Evolutionary conservation across 2,329 filamentous ascomycete species (phyloP).

Genomic region (Colletotrichum lupini): DNA sequence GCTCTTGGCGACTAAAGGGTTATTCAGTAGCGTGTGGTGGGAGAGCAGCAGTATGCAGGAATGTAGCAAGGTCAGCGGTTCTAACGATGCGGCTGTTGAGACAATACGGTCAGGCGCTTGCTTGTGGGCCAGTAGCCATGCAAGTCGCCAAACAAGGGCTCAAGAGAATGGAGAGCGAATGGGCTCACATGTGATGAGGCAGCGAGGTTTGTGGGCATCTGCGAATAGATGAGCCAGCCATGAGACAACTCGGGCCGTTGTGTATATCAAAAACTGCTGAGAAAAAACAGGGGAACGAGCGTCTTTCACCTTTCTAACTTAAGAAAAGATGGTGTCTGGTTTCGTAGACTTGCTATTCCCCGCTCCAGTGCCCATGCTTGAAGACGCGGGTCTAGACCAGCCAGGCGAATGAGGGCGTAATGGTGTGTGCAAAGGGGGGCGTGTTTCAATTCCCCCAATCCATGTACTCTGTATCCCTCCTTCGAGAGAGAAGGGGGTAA

Average conservation of each 20-base stretch:
- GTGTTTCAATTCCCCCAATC: not conserved
- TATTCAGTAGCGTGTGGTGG: not conserved
- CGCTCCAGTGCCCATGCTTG: not conserved
- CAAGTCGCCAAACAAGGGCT: conserved; percentile 1
- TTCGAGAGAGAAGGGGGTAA: too few species aligned
- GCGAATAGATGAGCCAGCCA: conserved; percentile 16
- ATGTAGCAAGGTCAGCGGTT: not conserved
- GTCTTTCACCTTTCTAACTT: not conserved
- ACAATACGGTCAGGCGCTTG: not conserved
- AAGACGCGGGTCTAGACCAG: not conserved
- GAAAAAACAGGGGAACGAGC: not conserved
- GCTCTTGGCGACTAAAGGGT: conserved; percentile 71
- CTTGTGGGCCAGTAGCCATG: not conserved
- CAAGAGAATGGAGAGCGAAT: not conserved
- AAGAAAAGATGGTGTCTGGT: not conserved
- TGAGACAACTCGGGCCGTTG: conserved; percentile 21
- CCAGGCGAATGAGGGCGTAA: not conserved
- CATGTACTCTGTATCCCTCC: not conserved
- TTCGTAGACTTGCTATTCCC: not conserved
- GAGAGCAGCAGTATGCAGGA: not conserved
- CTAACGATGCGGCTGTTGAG: conserved; percentile 5
- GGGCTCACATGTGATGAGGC: conserved; percentile 12
- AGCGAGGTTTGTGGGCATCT: not conserved
- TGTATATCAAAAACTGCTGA: conserved; percentile 15
- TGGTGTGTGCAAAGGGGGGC: not conserved